phyloP scores from a whole-genome alignment of 805 yeast species.

The Zygosaccharomyces lentus region DNA sequence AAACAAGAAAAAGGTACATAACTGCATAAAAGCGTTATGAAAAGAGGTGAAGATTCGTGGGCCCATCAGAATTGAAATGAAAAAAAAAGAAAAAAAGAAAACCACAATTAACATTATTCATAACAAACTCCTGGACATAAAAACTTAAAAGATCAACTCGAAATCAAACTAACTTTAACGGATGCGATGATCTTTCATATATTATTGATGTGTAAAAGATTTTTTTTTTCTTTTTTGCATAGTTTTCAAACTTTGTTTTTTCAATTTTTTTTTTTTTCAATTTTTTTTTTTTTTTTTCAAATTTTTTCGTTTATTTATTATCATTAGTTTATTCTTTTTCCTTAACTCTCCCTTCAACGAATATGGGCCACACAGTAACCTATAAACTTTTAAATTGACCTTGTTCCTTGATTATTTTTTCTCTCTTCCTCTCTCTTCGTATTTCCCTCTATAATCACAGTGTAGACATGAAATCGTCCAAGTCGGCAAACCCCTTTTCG shows the following conservation, averaged over 20 bases:
- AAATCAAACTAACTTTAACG: background rate
- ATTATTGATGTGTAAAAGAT: background rate
- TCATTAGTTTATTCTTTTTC: background rate
- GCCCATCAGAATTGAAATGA: background rate
- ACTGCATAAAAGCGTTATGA: background rate
- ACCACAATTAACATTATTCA: background rate
- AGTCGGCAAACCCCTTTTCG: slow-evolving; percentile 28
- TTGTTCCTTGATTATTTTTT: background rate
- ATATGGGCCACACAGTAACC: background rate
- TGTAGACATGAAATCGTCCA: slow-evolving; percentile 31
- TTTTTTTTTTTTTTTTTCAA: background rate
- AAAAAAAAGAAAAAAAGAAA: background rate
- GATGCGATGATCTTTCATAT: background rate
- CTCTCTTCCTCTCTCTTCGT: background rate
- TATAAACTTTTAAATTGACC: background rate
- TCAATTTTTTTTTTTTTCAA: background rate
- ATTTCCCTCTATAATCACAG: slow-evolving; percentile 12
- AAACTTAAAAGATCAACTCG: background rate
- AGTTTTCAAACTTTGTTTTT: background rate
- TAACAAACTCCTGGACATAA: background rate
- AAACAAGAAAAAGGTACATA: background rate
- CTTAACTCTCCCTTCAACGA: background rate
- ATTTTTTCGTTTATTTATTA: background rate
- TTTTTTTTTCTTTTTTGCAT: background rate
- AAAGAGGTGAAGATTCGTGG: background rate